A percentile compares a stretch with the other conserved stretches of the same genome.
Evolutionary conservation across 225 moss, liverwort and hornwort genomes (phyloP).

Genomic region (Climacium dendroides): DNA sequence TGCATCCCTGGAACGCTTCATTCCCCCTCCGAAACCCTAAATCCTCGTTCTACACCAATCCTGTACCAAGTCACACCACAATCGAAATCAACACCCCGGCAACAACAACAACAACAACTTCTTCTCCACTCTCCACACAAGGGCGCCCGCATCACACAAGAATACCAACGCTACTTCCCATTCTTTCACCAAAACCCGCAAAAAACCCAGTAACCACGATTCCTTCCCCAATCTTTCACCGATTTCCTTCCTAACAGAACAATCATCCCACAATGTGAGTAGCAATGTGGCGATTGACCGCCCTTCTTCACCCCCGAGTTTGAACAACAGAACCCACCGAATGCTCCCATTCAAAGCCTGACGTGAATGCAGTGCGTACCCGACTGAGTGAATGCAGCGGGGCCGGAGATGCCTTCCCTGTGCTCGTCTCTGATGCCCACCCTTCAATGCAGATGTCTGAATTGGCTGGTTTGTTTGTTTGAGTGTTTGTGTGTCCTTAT

Average conservation of each 20-base stretch:
- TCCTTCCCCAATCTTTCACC: not conserved
- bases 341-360: not conserved
- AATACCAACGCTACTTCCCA: not conserved
- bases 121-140: not conserved
- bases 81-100: not conserved
- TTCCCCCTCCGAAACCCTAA: constrained; percentile 9
- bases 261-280: not conserved
- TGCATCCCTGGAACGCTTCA: not conserved
- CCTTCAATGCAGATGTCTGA: not conserved
- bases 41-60: not conserved
- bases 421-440: no score
- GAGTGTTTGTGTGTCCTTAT: not conserved
- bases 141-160: not conserved
- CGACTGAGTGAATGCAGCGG: no score
- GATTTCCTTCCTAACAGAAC: not conserved
- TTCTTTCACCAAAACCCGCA: not conserved
- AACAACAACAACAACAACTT: no score
- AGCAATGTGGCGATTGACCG: not conserved
- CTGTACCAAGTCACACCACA: not conserved
- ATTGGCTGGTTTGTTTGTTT: not conserved
- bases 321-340: not conserved
- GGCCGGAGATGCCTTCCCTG: not conserved
- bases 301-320: not conserved
- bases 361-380: not conserved
- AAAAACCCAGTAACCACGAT: not conserved